Conservation (phyloP, 2,329 filamentous ascomycete species). For the Dactylonectria macrodidyma region DNA sequence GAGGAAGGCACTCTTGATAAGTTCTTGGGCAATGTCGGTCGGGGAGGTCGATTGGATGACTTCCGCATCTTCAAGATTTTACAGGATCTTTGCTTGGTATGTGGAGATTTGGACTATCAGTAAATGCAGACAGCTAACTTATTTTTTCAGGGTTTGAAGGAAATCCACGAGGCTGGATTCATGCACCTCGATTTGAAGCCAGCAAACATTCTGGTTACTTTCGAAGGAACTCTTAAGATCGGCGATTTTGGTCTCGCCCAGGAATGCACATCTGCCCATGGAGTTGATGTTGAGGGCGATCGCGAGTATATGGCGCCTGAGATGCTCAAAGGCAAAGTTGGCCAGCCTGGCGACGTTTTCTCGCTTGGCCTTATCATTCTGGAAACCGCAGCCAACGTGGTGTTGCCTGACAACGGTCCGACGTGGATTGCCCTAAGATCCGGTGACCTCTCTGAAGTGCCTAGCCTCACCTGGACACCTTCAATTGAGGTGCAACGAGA, state of each 20-base stretch:
- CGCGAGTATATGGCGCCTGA: constrained; percentile 97
- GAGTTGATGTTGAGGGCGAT: constrained; percentile 92
- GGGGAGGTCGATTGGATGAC: constrained; percentile 90
- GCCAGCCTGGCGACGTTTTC: constrained; percentile 94
- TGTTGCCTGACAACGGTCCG: constrained; percentile 91
- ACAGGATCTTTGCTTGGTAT: constrained; percentile 85
- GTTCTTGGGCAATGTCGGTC: constrained; percentile 87
- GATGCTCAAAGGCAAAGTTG: constrained; percentile 87
- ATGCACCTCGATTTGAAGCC: constrained; percentile 90
- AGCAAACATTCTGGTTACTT: constrained; percentile 86
- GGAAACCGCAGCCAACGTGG: constrained; percentile 94
- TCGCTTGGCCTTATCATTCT: constrained; percentile 94
- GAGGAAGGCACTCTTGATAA: constrained; percentile 92
- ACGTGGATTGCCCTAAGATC: constrained; percentile 92
- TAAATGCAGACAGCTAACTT: constrained; percentile 21
- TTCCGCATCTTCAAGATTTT: constrained; percentile 99
- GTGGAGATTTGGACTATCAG: constrained; percentile 47
- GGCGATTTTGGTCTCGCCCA: constrained; percentile 90
- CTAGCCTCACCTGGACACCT: constrained; percentile 87
- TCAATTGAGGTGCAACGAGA: constrained; percentile 81
- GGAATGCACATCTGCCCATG: constrained; percentile 80
- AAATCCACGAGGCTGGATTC: constrained; percentile 90
- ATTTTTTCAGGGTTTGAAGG: constrained; percentile 79
- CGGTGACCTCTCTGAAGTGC: constrained; percentile 90
- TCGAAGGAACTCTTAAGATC: constrained; percentile 87